A percentile compares a stretch with the other conserved stretches of the same genome.
Conservation (phyloP, 2,329 filamentous ascomycete genomes). For the Apiospora aurea region DNA sequence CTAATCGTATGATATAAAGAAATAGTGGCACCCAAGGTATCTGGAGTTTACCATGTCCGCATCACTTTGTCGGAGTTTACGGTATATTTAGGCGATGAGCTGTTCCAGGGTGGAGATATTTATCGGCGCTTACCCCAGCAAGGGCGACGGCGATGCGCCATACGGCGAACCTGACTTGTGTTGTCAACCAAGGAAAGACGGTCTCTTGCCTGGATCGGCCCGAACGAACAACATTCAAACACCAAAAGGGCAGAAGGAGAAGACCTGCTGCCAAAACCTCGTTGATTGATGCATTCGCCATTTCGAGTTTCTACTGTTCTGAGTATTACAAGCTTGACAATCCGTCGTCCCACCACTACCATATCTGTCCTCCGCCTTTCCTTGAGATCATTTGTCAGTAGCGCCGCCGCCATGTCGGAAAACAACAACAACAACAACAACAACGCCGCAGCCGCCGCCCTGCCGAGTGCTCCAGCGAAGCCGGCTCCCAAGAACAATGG, state of each 20-base stretch:
- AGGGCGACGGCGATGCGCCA: conserved; percentile 14
- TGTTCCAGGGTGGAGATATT: conserved; percentile 10
- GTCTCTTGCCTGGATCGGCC: background rate
- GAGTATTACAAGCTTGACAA: too few species aligned
- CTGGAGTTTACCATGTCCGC: background rate
- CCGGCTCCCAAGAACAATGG: conserved; percentile 17
- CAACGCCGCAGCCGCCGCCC: background rate
- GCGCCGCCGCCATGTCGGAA: conserved; percentile 7
- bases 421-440: background rate
- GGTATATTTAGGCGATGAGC: background rate
- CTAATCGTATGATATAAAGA: background rate
- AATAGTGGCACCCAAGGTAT: background rate
- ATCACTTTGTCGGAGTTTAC: background rate
- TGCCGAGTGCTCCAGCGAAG: conserved; percentile 6
- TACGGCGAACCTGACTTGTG: background rate
- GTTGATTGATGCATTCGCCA: background rate
- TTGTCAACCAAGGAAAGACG: background rate
- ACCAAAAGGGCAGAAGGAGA: background rate
- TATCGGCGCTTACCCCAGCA: background rate
- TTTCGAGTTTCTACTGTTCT: background rate
- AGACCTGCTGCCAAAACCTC: background rate
- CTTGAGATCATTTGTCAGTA: background rate
- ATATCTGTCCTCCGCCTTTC: background rate
- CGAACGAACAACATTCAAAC: conserved; percentile 7
- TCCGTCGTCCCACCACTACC: background rate